These are phyloP conservation scores for Phytophthora sojae DNA, from an alignment of 352 stramenopile species.

Conservation along the genomic window DNA sequence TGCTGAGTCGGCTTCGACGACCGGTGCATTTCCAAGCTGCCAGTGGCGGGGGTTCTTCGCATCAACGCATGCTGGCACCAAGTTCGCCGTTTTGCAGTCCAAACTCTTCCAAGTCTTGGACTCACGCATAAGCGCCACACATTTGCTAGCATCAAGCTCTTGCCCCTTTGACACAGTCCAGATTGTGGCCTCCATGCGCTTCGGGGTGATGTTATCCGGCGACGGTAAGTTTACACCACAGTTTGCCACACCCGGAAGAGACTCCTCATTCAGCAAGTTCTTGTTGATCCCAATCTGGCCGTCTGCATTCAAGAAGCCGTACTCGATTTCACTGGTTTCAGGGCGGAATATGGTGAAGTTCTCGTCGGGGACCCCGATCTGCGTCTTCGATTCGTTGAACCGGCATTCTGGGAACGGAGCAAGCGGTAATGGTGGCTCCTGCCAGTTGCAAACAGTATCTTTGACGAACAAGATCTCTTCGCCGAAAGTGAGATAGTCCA, in stretches of 20 bases:
- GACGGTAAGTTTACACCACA: conserved; percentile 85
- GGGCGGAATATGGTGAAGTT: conserved; percentile 78
- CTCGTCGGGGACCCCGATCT: conserved; percentile 52
- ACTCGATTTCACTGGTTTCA: conserved; percentile 88
- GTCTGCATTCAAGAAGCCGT: conserved; percentile 82
- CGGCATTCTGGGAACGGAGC: conserved; percentile 65
- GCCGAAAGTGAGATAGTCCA: conserved; percentile 68
- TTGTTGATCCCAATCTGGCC: conserved; percentile 75
- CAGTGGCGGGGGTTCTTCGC: conserved; percentile 42
- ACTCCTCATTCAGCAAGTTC: conserved; percentile 72
- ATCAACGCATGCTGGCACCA: conserved; percentile 54
- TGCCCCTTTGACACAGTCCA: conserved; percentile 55
- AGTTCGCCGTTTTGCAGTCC: conserved; percentile 54
- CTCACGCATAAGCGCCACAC: conserved; percentile 55
- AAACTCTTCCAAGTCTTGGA: conserved; percentile 61
- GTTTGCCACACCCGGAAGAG: conserved; percentile 65
- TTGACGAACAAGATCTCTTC: conserved; percentile 85
- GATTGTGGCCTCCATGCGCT: conserved; percentile 80
- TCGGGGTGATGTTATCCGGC: conserved; percentile 85
- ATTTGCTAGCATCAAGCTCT: conserved; percentile 48
- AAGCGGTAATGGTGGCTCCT: conserved; percentile 72
- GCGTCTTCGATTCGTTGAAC: conserved; percentile 49
- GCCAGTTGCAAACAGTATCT: conserved; percentile 79
- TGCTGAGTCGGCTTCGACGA: conserved; percentile 46
- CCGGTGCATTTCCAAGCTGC: conserved; percentile 37